Percentiles rank a stretch among this genome's conserved stretches.
Conservation (phyloP, 2,329 filamentous ascomycete species). For the Fonsecaea pugnacius region DNA sequence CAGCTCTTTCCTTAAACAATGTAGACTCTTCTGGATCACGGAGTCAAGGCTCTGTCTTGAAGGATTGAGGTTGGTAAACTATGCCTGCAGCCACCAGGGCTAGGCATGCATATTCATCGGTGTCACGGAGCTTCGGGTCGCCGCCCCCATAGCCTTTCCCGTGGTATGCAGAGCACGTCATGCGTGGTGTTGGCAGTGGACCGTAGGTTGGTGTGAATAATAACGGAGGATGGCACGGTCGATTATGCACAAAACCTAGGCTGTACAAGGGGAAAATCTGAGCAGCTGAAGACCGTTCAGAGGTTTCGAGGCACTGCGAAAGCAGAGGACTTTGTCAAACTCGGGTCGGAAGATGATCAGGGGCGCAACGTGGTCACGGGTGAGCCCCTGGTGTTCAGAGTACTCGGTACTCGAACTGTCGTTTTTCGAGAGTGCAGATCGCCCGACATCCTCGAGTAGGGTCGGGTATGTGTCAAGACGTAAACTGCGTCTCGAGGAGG, state of each 20-base stretch:
- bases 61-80: neutral
- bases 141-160: slow-evolving; percentile 8
- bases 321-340: neutral
- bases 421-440: neutral
- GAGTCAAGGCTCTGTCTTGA: neutral
- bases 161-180: neutral
- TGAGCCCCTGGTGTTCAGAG: neutral
- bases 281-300: neutral
- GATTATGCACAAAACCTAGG: too few species aligned
- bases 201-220: neutral
- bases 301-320: neutral
- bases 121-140: slow-evolving; percentile 23
- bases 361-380: neutral
- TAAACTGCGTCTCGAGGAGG: neutral
- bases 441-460: neutral
- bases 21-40: neutral
- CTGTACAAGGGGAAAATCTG: neutral
- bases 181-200: neutral
- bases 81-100: slow-evolving; percentile 11
- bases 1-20: neutral
- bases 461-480: neutral
- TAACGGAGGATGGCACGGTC: too few species aligned
- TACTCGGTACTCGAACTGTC: neutral
- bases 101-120: slow-evolving; percentile 17
- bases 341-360: neutral